Conservation (phyloP, 768 basidiomycete genomes). For the Trametes coccinea region DNA sequence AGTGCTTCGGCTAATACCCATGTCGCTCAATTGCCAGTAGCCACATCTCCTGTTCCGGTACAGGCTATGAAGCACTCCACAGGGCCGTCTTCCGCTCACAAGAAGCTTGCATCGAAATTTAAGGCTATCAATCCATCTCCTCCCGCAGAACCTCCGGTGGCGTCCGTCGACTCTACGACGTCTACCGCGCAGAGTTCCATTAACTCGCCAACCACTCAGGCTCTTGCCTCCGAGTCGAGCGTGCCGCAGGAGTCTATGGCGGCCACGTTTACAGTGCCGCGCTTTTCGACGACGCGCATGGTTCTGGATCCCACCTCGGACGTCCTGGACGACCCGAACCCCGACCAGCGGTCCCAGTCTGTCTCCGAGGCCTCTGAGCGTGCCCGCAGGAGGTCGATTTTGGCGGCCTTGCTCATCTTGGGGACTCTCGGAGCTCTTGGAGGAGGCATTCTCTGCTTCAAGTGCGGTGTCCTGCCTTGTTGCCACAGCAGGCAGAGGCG, state of each 20-base stretch:
- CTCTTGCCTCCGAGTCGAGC: neutral
- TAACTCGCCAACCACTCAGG: neutral
- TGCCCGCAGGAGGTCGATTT: conserved; percentile 10
- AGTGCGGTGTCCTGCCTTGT: conserved; percentile 19
- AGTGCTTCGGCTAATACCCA: neutral
- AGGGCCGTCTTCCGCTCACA: neutral
- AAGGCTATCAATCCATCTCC: neutral
- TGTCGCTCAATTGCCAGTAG: neutral
- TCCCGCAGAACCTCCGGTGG: neutral
- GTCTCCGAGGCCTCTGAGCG: conserved; percentile 8
- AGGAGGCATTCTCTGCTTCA: conserved; percentile 19
- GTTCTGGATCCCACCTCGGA: conserved; percentile 6
- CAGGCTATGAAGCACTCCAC: neutral
- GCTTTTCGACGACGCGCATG: neutral
- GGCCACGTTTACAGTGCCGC: neutral
- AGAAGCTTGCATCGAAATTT: conserved; percentile 4
- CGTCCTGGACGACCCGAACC: conserved; percentile 12
- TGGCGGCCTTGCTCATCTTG: conserved; percentile 23
- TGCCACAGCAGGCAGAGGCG: conserved; percentile 2
- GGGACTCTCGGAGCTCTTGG: conserved; percentile 18
- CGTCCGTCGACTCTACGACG: neutral
- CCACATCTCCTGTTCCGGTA: neutral
- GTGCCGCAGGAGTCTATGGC: neutral
- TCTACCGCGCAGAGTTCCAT: neutral
- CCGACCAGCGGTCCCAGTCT: neutral